phyloP scores from a whole-genome alignment of 768 basidiomycete species.

The Pulveroboletus ravenelii region DNA sequence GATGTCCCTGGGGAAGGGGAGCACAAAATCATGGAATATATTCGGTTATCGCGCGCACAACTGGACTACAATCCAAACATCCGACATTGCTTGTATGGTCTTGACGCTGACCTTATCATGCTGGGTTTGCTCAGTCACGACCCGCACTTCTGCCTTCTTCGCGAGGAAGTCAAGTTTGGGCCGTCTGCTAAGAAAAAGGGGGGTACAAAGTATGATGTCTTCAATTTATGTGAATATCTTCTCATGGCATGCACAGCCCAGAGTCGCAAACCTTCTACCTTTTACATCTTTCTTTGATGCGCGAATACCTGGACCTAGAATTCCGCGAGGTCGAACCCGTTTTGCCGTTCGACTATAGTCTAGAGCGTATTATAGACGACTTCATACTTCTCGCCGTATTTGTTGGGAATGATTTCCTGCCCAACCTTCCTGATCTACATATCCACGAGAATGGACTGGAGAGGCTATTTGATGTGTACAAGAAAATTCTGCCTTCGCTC shows the following conservation, averaged over 20 bases:
- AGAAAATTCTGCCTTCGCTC: constrained; percentile 77
- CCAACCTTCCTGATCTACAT: constrained; percentile 92
- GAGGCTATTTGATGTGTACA: constrained; percentile 91
- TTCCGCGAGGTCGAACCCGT: constrained; percentile 67
- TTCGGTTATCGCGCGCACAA: constrained; percentile 90
- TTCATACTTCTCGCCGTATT: constrained; percentile 96
- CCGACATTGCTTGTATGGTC: constrained; percentile 95
- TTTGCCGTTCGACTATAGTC: constrained; percentile 76
- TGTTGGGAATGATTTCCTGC: constrained; percentile 96
- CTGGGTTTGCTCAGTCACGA: constrained; percentile 94
- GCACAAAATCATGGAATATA: constrained; percentile 99
- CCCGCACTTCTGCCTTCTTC: constrained; percentile 94
- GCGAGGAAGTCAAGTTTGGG: constrained; percentile 98
- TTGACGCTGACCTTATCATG: constrained; percentile 99
- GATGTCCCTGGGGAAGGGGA: constrained; percentile 99
- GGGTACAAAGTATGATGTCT: constrained; percentile 41
- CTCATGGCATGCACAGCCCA: constrained; percentile 34
- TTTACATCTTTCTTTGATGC: constrained; percentile 87
- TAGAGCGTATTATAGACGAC: constrained; percentile 96
- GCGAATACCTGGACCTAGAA: constrained; percentile 97
- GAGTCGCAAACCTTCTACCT: constrained; percentile 92
- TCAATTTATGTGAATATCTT: background rate
- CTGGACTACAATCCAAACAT: constrained; percentile 95
- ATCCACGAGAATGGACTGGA: constrained; percentile 98
- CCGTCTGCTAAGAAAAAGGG: constrained; percentile 72